These are phyloP conservation scores for Calocybe cyanea DNA, from an alignment of 768 basidiomycete species.

Conservation along the genomic window DNA sequence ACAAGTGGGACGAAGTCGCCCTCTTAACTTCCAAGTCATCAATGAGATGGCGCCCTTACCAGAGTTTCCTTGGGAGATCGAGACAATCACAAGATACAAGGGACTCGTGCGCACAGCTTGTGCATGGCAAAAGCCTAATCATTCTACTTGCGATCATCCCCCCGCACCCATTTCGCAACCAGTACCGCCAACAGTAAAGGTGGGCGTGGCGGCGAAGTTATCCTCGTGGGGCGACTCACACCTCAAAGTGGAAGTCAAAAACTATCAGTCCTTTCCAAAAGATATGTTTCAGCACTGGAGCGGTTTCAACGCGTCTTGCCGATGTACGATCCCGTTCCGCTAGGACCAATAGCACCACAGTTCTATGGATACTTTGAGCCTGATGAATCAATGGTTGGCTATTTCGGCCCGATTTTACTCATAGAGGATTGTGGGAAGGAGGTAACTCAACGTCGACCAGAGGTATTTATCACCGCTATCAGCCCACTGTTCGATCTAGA, in stretches of 20 bases:
- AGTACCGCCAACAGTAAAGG: conserved; percentile 32
- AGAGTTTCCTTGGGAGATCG: not conserved
- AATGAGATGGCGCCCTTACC: not conserved
- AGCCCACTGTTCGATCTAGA: no score
- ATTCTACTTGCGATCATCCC: conserved; percentile 28
- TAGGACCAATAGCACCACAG: conserved; percentile 53
- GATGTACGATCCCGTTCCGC: conserved; percentile 39
- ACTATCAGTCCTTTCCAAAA: conserved; percentile 41
- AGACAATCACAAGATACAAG: conserved; percentile 1
- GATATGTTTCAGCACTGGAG: conserved; percentile 48
- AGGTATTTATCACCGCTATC: conserved; percentile 16
- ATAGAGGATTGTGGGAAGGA: conserved; percentile 38
- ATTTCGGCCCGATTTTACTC: conserved; percentile 39
- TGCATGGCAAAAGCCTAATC: conserved; percentile 26
- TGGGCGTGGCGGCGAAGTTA: conserved; percentile 43
- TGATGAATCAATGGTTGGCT: conserved; percentile 11
- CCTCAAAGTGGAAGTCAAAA: conserved; percentile 35
- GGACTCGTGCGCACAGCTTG: conserved; percentile 21
- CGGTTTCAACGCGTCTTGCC: conserved; percentile 44
- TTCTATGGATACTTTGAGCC: conserved; percentile 59
- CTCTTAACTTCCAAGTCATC: not conserved
- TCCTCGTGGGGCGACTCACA: conserved; percentile 35
- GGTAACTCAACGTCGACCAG: conserved; percentile 35
- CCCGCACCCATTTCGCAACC: conserved; percentile 12
- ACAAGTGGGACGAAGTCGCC: not conserved